Evolutionary conservation across 1,284 basidiomycete species (phyloP).

Genomic region (Heterobasidion irregulare): DNA sequence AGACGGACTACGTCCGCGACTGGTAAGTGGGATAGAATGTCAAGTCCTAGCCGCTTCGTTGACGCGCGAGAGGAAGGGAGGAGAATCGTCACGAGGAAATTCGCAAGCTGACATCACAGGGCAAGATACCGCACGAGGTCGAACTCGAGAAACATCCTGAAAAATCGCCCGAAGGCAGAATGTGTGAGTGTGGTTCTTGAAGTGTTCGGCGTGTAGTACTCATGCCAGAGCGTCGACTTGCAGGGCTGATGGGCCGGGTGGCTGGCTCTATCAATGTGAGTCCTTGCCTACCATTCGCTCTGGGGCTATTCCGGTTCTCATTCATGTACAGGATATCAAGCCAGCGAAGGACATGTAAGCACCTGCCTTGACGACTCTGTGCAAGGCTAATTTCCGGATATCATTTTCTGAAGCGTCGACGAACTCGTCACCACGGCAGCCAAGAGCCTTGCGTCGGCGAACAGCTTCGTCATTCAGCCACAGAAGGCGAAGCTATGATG

Average conservation of each 20-base stretch:
- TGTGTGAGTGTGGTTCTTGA: constrained; percentile 35
- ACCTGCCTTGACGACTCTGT: background rate
- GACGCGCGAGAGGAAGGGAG: constrained; percentile 37
- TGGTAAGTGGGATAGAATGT: constrained; percentile 33
- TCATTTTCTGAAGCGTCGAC: constrained; percentile 41
- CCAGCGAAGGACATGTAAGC: constrained; percentile 76
- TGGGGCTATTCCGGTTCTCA: background rate
- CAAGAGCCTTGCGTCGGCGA: constrained; percentile 31
- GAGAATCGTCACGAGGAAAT: constrained; percentile 52
- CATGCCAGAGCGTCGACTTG: background rate
- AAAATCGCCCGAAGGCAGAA: constrained; percentile 49
- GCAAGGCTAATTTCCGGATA: background rate
- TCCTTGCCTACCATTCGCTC: constrained; percentile 6
- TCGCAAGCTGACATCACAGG: constrained; percentile 48
- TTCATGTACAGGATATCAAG: constrained; percentile 49
- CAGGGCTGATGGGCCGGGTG: constrained; percentile 84
- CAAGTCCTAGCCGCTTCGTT: background rate
- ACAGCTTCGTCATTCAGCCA: constrained; percentile 17
- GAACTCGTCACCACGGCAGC: constrained; percentile 59
- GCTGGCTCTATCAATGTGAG: constrained; percentile 65
- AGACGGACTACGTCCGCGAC: constrained; percentile 66
- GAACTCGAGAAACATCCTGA: constrained; percentile 68
- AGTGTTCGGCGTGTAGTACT: background rate
- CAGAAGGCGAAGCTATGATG: constrained; percentile 35
- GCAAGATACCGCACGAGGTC: constrained; percentile 69